phyloP scores from a whole-genome alignment of 106 monocot species.

The Phalaenopsis aphrodite region DNA sequence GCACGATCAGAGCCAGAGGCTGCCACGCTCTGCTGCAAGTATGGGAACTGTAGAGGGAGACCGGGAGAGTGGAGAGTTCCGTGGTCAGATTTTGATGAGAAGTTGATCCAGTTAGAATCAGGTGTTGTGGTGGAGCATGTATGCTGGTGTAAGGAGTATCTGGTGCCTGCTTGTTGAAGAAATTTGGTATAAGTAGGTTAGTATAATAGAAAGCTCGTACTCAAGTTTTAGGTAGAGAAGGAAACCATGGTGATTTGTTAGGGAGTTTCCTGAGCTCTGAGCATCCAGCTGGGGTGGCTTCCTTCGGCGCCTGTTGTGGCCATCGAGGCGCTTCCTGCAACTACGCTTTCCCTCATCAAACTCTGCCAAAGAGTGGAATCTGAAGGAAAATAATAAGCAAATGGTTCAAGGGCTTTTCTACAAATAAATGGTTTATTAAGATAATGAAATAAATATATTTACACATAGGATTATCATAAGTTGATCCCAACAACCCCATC shows the following conservation, averaged over 20 bases:
- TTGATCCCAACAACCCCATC: no score
- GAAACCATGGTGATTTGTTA: neutral
- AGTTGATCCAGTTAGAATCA: neutral
- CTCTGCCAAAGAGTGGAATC: conserved; percentile 19
- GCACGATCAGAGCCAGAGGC: neutral
- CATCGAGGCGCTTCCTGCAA: conserved; percentile 56
- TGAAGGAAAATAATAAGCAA: conserved; percentile 1
- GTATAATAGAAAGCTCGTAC: neutral
- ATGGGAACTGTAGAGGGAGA: neutral
- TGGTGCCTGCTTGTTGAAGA: neutral
- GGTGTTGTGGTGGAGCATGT: neutral
- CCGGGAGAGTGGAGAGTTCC: neutral
- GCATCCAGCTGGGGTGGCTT: conserved; percentile 20
- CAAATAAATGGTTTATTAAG: neutral
- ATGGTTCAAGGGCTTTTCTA: neutral
- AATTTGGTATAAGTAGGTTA: neutral
- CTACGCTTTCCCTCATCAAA: conserved; percentile 44
- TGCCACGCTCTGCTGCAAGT: neutral
- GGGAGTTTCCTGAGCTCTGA: neutral
- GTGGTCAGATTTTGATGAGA: conserved; percentile 1
- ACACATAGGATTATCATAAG: neutral
- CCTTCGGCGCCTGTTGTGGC: conserved; percentile 31
- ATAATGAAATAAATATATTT: neutral
- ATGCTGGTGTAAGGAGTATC: neutral
- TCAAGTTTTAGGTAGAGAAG: neutral